phyloP scores from a whole-genome alignment of 345 rosid species.

The Dipteronia dyeriana region DNA sequence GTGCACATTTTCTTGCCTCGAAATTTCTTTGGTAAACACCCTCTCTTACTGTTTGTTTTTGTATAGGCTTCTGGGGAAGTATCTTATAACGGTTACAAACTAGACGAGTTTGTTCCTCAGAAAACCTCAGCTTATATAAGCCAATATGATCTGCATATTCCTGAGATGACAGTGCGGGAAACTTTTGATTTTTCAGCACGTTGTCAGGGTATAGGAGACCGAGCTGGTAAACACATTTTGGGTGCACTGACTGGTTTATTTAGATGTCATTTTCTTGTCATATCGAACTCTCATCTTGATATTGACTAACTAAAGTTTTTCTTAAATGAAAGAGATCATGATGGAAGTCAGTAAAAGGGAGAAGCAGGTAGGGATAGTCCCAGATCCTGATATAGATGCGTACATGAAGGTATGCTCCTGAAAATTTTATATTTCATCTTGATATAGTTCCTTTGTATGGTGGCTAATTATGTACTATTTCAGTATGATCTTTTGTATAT shows the following conservation, averaged over 20 bases:
- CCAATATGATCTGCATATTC: constrained; percentile 39
- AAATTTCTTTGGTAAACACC: background rate
- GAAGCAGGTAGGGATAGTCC: constrained; percentile 34
- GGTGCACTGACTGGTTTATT: background rate
- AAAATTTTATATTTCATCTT: background rate
- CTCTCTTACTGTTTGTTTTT: background rate
- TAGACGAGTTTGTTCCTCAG: constrained; percentile 44
- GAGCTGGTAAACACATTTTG: constrained; percentile 33
- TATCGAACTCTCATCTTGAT: background rate
- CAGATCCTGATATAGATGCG: constrained; percentile 42
- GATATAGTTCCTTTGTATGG: background rate
- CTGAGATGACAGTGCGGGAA: constrained; percentile 45
- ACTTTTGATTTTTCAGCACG: constrained; percentile 39
- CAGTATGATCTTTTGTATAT: background rate
- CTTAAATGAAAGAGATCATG: constrained; percentile 21
- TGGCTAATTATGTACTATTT: background rate
- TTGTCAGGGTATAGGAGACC: constrained; percentile 36
- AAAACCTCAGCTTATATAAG: constrained; percentile 42
- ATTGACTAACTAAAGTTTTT: background rate
- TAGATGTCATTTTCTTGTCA: background rate
- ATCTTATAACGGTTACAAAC: constrained; percentile 35
- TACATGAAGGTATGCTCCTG: constrained; percentile 36
- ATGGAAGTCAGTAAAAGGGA: constrained; percentile 34
- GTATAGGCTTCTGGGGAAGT: constrained; percentile 36
- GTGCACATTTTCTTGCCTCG: background rate